Percentiles rank a stretch among this genome's conserved stretches.
phyloP scores from a whole-genome alignment of 306 rosid genomes.

The Hippophae rhamnoides region DNA sequence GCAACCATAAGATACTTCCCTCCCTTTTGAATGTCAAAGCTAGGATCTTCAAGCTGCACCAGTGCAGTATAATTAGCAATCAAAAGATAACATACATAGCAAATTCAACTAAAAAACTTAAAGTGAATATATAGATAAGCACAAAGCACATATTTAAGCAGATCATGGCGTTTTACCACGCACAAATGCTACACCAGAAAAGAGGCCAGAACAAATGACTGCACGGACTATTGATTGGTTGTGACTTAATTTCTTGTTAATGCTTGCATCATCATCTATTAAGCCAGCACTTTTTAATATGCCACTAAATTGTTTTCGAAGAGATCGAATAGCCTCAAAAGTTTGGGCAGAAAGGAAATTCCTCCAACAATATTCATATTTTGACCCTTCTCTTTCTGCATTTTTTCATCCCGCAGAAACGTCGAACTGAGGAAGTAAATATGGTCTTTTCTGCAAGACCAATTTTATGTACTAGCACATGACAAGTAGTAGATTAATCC shows the following conservation, averaged over 20 bases:
- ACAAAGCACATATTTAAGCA: slow-evolving; percentile 13
- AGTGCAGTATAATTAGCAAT: slow-evolving; percentile 6
- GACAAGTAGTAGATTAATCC: slow-evolving; percentile 12
- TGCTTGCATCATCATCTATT: slow-evolving; percentile 59
- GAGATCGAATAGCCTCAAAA: slow-evolving; percentile 93
- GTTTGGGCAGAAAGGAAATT: slow-evolving; percentile 95
- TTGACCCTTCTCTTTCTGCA: slow-evolving; percentile 97
- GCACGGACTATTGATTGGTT: slow-evolving; percentile 91
- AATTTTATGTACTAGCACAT: slow-evolving; percentile 10
- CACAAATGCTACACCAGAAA: slow-evolving; percentile 90
- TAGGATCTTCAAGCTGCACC: slow-evolving; percentile 79
- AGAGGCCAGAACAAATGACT: slow-evolving; percentile 86
- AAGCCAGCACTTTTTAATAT: slow-evolving; percentile 83
- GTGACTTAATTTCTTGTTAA: slow-evolving; percentile 68
- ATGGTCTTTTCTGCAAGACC: no score
- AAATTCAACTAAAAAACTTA: slow-evolving; percentile 11
- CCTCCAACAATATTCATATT: slow-evolving; percentile 97
- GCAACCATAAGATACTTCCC: slow-evolving; percentile 84
- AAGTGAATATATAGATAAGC: slow-evolving; percentile 2
- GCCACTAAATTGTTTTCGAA: slow-evolving; percentile 82
- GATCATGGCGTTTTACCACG: slow-evolving; percentile 48
- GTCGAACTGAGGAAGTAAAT: no score
- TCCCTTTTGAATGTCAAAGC: slow-evolving; percentile 71
- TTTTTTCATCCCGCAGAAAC: slow-evolving; percentile 67
- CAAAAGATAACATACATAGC: background rate